phyloP scores from a whole-genome alignment of 768 basidiomycete species.

The Lentinula aciculospora region DNA sequence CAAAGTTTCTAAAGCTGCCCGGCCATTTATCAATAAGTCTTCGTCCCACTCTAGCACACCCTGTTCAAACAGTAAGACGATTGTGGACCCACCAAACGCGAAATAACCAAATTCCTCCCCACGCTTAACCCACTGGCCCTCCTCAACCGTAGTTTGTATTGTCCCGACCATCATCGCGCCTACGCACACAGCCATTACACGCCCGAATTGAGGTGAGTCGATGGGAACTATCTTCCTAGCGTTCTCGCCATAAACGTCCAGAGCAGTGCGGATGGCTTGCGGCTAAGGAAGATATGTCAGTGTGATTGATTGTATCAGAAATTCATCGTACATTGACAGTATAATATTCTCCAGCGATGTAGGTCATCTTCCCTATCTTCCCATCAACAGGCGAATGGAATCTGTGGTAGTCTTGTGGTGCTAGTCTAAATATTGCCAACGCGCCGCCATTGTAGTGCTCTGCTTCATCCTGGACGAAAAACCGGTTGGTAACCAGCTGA shows the following conservation, averaged over 20 bases:
- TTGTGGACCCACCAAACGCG: slow-evolving; percentile 95
- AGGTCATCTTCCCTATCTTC: slow-evolving; percentile 72
- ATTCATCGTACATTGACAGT: slow-evolving; percentile 76
- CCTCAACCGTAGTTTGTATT: slow-evolving; percentile 81
- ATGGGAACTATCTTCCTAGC: slow-evolving; percentile 90
- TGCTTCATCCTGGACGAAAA: slow-evolving; percentile 42
- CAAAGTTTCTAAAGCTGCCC: slow-evolving; percentile 82
- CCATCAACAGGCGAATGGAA: slow-evolving; percentile 90
- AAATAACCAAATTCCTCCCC: slow-evolving; percentile 95
- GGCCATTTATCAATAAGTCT: slow-evolving; percentile 80
- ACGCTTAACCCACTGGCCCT: slow-evolving; percentile 73
- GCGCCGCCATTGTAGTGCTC: slow-evolving; percentile 76
- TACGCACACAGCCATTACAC: slow-evolving; percentile 87
- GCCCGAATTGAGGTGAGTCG: slow-evolving; percentile 82
- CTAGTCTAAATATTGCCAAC: slow-evolving; percentile 84
- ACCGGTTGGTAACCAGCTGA: neutral
- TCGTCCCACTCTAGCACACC: slow-evolving; percentile 87
- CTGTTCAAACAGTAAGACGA: slow-evolving; percentile 87
- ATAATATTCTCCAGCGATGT: slow-evolving; percentile 90
- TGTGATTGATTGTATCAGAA: neutral
- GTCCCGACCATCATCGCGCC: slow-evolving; percentile 96
- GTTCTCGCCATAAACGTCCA: slow-evolving; percentile 96
- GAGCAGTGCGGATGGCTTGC: slow-evolving; percentile 84
- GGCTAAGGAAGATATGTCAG: slow-evolving; percentile 41
- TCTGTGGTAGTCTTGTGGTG: slow-evolving; percentile 94